These are phyloP conservation scores for Lantana camara DNA, from an alignment of 257 asterid genomes.

Conservation along the genomic window DNA sequence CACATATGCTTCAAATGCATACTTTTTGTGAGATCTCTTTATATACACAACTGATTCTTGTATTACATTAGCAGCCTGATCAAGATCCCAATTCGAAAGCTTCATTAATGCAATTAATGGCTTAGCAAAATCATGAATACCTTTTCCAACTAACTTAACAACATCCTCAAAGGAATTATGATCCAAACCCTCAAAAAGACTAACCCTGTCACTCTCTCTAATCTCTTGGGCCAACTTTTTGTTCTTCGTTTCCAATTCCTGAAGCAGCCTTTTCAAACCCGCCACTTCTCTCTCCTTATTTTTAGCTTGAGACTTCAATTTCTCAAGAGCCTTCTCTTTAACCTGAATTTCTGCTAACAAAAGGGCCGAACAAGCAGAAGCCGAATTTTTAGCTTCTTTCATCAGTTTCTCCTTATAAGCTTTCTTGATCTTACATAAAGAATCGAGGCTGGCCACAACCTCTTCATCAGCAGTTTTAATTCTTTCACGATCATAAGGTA, in stretches of 20 bases:
- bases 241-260: slow-evolving; percentile 47
- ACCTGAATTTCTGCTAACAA: slow-evolving; percentile 57
- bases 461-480: slow-evolving; percentile 61
- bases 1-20: slow-evolving; percentile 78
- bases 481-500: slow-evolving; percentile 66
- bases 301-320: slow-evolving; percentile 55
- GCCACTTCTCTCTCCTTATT: slow-evolving; percentile 40
- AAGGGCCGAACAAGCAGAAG: slow-evolving; percentile 49
- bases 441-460: slow-evolving; percentile 49
- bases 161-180: slow-evolving; percentile 48
- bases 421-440: slow-evolving; percentile 52
- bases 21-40: slow-evolving; percentile 77
- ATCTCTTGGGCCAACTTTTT: slow-evolving; percentile 48
- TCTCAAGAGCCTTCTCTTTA: slow-evolving; percentile 50
- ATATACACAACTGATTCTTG: slow-evolving; percentile 54
- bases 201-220: slow-evolving; percentile 42
- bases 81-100: slow-evolving; percentile 80
- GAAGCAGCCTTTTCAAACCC: slow-evolving; percentile 39
- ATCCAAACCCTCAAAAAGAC: slow-evolving; percentile 31
- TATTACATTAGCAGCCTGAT: slow-evolving; percentile 60
- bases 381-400: slow-evolving; percentile 36
- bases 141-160: slow-evolving; percentile 56
- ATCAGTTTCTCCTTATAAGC: slow-evolving; percentile 55
- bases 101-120: slow-evolving; percentile 78
- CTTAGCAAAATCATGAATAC: slow-evolving; percentile 79